These are phyloP conservation scores for Cadophora luteo-olivacea DNA, from an alignment of 2,329 filamentous ascomycete species.

Conservation along the genomic window DNA sequence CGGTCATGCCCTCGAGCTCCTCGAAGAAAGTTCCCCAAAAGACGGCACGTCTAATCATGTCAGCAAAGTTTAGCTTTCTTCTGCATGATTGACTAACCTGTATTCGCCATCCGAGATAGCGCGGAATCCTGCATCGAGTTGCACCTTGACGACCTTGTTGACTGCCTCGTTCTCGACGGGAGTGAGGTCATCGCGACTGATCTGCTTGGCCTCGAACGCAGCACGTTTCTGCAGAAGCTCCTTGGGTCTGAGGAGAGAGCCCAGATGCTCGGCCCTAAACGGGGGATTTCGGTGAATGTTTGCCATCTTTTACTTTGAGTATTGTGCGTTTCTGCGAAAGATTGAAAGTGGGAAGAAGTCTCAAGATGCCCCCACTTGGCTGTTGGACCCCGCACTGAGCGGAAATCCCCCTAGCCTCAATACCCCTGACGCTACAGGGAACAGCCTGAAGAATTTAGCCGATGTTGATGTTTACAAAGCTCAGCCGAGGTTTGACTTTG, in stretches of 20 bases:
- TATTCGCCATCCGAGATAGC: conserved; percentile 67
- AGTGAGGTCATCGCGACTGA: conserved; percentile 50
- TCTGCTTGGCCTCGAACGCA: conserved; percentile 58
- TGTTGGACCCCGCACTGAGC: conserved; percentile 1
- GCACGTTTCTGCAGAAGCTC: conserved; percentile 62
- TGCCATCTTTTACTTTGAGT: not conserved
- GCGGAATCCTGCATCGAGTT: conserved; percentile 62
- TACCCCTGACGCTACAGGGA: not conserved
- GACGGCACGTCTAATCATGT: conserved; percentile 35
- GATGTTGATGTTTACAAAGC: conserved; percentile 2
- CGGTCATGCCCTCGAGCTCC: conserved; percentile 40
- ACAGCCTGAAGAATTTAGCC: not conserved
- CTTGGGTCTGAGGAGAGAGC: conserved; percentile 66
- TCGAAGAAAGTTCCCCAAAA: conserved; percentile 43
- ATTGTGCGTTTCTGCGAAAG: not conserved
- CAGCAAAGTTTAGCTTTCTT: not conserved
- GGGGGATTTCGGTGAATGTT: conserved; percentile 46
- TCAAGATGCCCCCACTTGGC: not conserved
- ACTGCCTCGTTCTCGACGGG: conserved; percentile 63
- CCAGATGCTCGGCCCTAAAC: conserved; percentile 70
- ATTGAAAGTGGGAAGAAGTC: not conserved
- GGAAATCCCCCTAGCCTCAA: not conserved
- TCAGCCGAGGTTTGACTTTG: not conserved
- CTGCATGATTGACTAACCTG: conserved; percentile 27
- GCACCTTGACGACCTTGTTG: conserved; percentile 62